phyloP scores from a whole-genome alignment of 164 flowering plant species.

The Nymphaea thermarum region DNA sequence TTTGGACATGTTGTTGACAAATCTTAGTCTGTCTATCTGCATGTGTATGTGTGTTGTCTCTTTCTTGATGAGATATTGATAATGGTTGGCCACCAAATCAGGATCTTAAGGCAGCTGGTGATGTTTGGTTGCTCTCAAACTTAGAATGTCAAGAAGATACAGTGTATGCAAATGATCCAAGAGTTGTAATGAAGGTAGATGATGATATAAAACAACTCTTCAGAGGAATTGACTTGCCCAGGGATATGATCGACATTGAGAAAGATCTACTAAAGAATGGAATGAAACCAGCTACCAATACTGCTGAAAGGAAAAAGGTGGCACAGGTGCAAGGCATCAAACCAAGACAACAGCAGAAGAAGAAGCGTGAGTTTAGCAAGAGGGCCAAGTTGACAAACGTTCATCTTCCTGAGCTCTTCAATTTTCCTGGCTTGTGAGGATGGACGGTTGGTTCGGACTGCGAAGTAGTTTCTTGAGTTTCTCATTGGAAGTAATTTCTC shows the following conservation, averaged over 20 bases:
- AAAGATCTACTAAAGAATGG: conserved; percentile 50
- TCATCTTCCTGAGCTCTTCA: conserved; percentile 37
- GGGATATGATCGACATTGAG: conserved; percentile 46
- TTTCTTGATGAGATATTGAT: too few species aligned
- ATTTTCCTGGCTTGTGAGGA: conserved; percentile 7
- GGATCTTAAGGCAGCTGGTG: conserved; percentile 31
- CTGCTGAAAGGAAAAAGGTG: conserved; percentile 34
- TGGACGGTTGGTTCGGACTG: too few species aligned
- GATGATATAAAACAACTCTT: conserved; percentile 35
- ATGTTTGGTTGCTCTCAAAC: conserved; percentile 40
- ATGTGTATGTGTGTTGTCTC: not conserved
- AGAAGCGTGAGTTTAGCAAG: conserved; percentile 36
- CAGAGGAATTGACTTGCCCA: conserved; percentile 35
- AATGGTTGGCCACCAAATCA: conserved; percentile 1
- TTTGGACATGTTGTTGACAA: too few species aligned
- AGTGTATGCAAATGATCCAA: conserved; percentile 43
- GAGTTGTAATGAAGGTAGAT: conserved; percentile 29
- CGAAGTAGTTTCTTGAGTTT: too few species aligned
- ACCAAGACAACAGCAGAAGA: conserved; percentile 26
- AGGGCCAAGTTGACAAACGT: conserved; percentile 39
- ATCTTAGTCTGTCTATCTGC: not conserved
- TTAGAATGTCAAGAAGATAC: conserved; percentile 44
- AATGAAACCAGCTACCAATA: conserved; percentile 44
- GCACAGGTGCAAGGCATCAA: conserved; percentile 36
- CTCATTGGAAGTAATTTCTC: too few species aligned